Conservation (phyloP, 352 stramenopile genomes). For the Phytophthora idaei region DNA sequence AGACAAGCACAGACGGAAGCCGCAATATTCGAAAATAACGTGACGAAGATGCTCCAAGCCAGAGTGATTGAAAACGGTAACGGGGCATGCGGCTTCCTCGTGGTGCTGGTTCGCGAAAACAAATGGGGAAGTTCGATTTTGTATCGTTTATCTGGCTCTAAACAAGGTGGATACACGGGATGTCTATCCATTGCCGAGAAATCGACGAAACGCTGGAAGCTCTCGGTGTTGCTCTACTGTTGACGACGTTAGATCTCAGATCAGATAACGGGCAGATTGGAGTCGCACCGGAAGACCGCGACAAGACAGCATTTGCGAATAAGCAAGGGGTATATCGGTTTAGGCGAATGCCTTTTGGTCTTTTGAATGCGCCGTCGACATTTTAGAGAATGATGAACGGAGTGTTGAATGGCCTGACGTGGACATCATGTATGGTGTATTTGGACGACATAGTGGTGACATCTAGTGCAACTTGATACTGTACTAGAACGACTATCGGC, state of each 20-base stretch:
- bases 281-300: background rate
- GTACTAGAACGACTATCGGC: background rate
- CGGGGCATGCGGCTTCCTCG: background rate
- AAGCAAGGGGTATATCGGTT: background rate
- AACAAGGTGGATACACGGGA: background rate
- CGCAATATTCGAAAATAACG: background rate
- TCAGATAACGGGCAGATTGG: background rate
- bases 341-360: background rate
- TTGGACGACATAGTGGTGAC: background rate
- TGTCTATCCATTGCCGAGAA: background rate
- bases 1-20: background rate
- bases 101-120: background rate
- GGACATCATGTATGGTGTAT: background rate
- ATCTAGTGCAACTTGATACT: too few species aligned
- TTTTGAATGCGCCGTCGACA: background rate
- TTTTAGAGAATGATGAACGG: constrained; percentile 3
- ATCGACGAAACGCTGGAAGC: background rate
- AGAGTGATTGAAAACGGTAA: background rate
- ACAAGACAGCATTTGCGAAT: background rate
- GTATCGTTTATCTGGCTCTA: background rate
- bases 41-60: background rate
- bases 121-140: background rate
- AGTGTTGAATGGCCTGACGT: background rate
- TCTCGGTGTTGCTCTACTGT: background rate
- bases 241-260: background rate